Conservation (phyloP, 2,329 filamentous ascomycete genomes). For the Stachybotrys chartarum region DNA sequence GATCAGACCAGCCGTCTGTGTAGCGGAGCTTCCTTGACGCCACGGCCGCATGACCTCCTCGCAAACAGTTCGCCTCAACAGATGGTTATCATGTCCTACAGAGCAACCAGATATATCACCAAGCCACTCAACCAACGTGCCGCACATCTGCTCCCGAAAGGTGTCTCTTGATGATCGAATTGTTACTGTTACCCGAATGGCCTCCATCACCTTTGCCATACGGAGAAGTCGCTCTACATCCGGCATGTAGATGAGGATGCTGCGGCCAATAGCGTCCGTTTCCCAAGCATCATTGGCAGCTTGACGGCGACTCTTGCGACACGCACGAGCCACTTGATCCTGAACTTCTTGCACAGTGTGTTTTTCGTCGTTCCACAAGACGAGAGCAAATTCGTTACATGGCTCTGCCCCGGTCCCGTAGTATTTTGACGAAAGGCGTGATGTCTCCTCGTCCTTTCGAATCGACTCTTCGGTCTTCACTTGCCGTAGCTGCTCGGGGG, state of each 20-base stretch:
- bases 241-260: constrained; percentile 68
- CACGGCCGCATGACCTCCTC: constrained; percentile 87
- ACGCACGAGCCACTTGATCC: constrained; percentile 85
- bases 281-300: constrained; percentile 75
- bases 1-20: constrained; percentile 51
- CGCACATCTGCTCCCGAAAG: constrained; percentile 97
- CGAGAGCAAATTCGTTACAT: constrained; percentile 64
- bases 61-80: constrained; percentile 76
- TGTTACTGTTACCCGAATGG: constrained; percentile 93
- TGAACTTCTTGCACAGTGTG: constrained; percentile 89
- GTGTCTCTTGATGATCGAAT: constrained; percentile 90
- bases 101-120: constrained; percentile 86
- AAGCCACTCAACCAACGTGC: constrained; percentile 95
- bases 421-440: constrained; percentile 61
- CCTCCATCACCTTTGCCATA: constrained; percentile 82
- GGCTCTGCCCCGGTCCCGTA: constrained; percentile 54
- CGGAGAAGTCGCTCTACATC: constrained; percentile 66
- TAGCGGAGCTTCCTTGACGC: constrained; percentile 77
- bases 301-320: constrained; percentile 61
- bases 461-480: constrained; percentile 80
- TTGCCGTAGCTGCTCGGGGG: constrained; percentile 86
- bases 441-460: constrained; percentile 70
- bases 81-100: constrained; percentile 70
- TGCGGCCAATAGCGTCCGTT: constrained; percentile 81
- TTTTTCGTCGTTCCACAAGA: constrained; percentile 98